Base-by-base conservation (phyloP, 1,284 basidiomycete species). In the Entoloma clypeatum region DNA sequence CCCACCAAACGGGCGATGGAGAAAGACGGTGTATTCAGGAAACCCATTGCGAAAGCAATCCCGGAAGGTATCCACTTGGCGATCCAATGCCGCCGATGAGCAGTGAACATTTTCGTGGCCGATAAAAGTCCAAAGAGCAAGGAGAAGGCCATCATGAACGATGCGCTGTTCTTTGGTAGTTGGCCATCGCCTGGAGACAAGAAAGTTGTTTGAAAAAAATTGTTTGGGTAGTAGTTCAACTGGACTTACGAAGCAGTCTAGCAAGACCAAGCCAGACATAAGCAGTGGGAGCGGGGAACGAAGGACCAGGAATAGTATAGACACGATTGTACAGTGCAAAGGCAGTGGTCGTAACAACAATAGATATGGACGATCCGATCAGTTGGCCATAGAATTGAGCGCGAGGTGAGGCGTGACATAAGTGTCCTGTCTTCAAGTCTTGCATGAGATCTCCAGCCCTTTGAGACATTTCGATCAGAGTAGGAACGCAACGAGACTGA, bases 381-480 rank as follows among this genome's bases (percentile, higher is more conserved):
- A 96, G 69, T 62, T 96, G 91, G 7, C 86, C 86, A 55, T 81
- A 92, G 60, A 93, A 93, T 54, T 92, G 89, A 2, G 86, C 86
- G 56, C 89, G 73, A 17, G 90, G 90, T 7, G 90, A 92, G 4
- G 90, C 92, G 47, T 79, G 79, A 38, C 94, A 76, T 14, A 97
- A 72, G 58, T 93, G 86, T 0, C 95, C 95, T 1, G 94, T 97
- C 69, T 98, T 98, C 51, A 97, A 72, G 62, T 98, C 95, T 68
- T 98, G 94, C 93, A 98, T 97, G 13, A 98, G 78, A 61, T 98
- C 94, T 11, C 94, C 95, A 6, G 94, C 92, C 61, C 89, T 92
- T 52, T 11, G 28, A 32, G 39, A 36, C 11, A 27, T 34, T 23
- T 32, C 28, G 33, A 39, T 34, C n/a, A 21, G 21, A n/a, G 25